Percentiles rank a stretch among this genome's conserved stretches.
These are phyloP conservation scores for Cucumis hystrix DNA, from an alignment of 306 rosid genomes.

Conservation along the genomic window DNA sequence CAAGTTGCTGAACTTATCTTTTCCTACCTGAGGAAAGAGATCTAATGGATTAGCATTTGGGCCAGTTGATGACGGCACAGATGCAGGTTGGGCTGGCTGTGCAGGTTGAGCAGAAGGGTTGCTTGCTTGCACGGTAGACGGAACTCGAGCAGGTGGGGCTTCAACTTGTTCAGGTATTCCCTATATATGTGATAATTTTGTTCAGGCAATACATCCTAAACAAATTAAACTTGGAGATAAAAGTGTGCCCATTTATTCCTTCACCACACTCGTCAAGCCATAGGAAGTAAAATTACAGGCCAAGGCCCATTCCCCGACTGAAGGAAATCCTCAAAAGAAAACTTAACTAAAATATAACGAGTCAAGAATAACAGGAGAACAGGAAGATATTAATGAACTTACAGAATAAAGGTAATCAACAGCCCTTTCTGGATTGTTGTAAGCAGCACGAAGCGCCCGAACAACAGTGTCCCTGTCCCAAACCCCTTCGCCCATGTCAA, in stretches of 20 bases:
- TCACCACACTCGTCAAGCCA: not conserved
- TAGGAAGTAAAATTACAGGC: not conserved
- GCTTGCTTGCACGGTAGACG: conserved; percentile 34
- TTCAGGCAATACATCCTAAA: conserved; percentile 2
- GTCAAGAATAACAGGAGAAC: not conserved
- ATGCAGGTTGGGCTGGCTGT: conserved; percentile 50
- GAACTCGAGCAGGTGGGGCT: conserved; percentile 41
- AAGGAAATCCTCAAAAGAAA: not conserved
- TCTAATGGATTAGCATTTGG: conserved; percentile 92
- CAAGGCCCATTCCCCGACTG: not conserved
- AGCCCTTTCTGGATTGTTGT: conserved; percentile 90
- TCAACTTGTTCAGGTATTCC: conserved; percentile 95
- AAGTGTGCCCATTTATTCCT: not conserved
- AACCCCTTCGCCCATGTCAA: conserved; percentile 83
- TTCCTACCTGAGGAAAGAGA: conserved; percentile 76
- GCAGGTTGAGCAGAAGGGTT: conserved; percentile 44
- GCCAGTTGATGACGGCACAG: conserved; percentile 48
- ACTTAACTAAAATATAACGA: not conserved
- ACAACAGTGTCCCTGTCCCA: conserved; percentile 91
- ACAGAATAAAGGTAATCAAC: conserved; percentile 85
- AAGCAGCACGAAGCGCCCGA: conserved; percentile 90
- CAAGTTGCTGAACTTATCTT: not conserved
- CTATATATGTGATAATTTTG: conserved; percentile 15
- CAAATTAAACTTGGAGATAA: not conserved
- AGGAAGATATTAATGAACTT: conserved; percentile 10